A percentile compares a stretch with the other conserved stretches of the same genome.
phyloP scores from a whole-genome alignment of 2,329 filamentous ascomycete species.

The Sordariomycetes sp. region DNA sequence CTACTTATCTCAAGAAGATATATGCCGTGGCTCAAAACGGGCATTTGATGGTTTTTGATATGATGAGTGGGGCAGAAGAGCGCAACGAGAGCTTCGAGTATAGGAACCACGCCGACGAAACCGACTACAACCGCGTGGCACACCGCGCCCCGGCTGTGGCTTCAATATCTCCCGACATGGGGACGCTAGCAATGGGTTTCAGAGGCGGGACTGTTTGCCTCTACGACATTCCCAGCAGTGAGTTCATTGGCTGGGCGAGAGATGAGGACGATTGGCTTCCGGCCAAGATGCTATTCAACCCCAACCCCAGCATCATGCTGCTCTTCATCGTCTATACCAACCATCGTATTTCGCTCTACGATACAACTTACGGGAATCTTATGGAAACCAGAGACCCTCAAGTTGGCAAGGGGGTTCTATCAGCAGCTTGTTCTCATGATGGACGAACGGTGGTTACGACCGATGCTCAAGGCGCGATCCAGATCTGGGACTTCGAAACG shows the following conservation, averaged over 20 bases:
- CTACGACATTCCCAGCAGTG: constrained; percentile 8
- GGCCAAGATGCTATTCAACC: constrained; percentile 11
- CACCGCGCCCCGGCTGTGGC: neutral
- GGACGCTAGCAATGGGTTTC: constrained; percentile 9
- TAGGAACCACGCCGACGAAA: constrained; percentile 4
- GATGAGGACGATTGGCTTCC: constrained; percentile 8
- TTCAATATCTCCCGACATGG: neutral
- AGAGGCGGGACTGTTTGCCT: constrained; percentile 11
- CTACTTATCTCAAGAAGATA: constrained; percentile 1
- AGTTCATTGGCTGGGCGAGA: constrained; percentile 10
- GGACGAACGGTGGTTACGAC: constrained; percentile 11
- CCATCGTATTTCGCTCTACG: constrained; percentile 10
- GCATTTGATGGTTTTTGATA: constrained; percentile 9
- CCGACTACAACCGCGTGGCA: neutral
- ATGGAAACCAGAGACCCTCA: constrained; percentile 4
- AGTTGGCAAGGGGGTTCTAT: constrained; percentile 5
- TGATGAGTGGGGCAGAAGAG: constrained; percentile 6
- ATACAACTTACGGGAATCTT: constrained; percentile 9
- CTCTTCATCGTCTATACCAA: constrained; percentile 11
- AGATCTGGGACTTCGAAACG: constrained; percentile 14
- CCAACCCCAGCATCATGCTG: constrained; percentile 9
- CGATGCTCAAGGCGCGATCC: constrained; percentile 8
- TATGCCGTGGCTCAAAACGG: constrained; percentile 8
- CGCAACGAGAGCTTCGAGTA: constrained; percentile 8
- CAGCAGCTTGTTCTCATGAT: constrained; percentile 9